Evolutionary conservation across 2,329 filamentous ascomycete genomes (phyloP), one percentile per base, ranked within the genome.

Genomic region (Colletotrichum viniferum): DNA sequence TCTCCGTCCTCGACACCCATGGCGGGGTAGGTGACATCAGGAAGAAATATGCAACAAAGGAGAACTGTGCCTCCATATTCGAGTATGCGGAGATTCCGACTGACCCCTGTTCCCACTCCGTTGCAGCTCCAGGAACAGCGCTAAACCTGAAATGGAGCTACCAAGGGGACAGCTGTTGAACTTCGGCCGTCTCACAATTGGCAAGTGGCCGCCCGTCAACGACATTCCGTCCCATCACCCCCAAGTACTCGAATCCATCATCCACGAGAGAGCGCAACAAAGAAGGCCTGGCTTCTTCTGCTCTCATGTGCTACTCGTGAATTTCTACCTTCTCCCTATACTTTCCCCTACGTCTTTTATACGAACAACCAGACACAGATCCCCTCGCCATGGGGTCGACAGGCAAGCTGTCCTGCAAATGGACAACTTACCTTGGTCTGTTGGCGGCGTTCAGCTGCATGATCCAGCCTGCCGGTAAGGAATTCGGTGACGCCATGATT

Each of bases 371-470:
- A 18, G 65, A 26, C 36, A 26, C 55, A 78, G 78, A 72, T 77
- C 77, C 72, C 63, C 73, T 77, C 80, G 80, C 80, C 81, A 92
- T 92, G 91, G 86, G 86, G 85, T 86, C 85, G 81, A 83, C 81
- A 69, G 83, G 84, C 81, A 85, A 85, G 83, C 84, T 86, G 87
- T 90, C 90, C 86, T 86, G 85, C 82, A 87, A 86, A 85, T 95
- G 94, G 94, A 90, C 92, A 82, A 86, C 90, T 80, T 87, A 92
- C 78, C 84, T 95, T 77, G 88, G 90, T 77, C 82, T 95, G 76
- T 79, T 94, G 60, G 86, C 88, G 78, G 84, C 90, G 63, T 81
- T 95, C 38, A 87, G 89, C 80, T 91, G 88, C 79, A 83, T 95
- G 34, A 85, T 94, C 78, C 89, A 89, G 64, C 91, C 92, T 81